These are phyloP conservation scores for Orobanche coerulescens DNA, from an alignment of 257 asterid species.

Conservation along the genomic window DNA sequence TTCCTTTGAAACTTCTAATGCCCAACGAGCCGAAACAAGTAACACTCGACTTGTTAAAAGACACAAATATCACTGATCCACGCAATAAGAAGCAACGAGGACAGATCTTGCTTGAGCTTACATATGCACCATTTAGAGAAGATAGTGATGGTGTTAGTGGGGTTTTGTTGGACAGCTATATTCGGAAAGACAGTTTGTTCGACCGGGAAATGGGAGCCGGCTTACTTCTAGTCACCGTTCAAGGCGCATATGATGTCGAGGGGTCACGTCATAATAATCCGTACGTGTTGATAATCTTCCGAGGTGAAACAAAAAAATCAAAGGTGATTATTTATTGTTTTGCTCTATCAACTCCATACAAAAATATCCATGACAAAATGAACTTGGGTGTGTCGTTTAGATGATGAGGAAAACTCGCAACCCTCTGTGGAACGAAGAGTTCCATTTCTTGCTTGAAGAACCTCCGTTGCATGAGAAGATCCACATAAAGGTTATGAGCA, in stretches of 20 bases:
- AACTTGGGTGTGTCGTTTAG: conserved; percentile 24
- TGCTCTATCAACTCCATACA: not conserved
- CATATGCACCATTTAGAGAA: conserved; percentile 76
- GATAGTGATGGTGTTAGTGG: conserved; percentile 37
- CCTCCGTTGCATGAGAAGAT: conserved; percentile 73
- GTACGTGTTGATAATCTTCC: conserved; percentile 39
- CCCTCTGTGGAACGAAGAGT: conserved; percentile 84
- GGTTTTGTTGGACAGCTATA: conserved; percentile 27
- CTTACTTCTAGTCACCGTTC: conserved; percentile 55
- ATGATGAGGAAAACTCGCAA: conserved; percentile 56
- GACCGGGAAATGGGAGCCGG: conserved; percentile 57
- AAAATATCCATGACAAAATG: not conserved
- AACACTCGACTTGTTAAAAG: conserved; percentile 45
- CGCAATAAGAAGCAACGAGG: conserved; percentile 63
- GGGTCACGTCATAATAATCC: conserved; percentile 82
- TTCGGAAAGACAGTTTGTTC: conserved; percentile 31
- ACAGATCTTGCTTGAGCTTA: conserved; percentile 52
- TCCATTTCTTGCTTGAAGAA: conserved; percentile 79
- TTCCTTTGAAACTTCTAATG: conserved; percentile 52
- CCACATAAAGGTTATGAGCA: conserved; percentile 67
- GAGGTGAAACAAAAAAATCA: conserved; percentile 74
- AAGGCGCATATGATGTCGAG: conserved; percentile 74
- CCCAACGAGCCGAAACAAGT: conserved; percentile 58
- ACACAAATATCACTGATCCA: conserved; percentile 29
- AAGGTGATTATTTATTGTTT: conserved; percentile 32